Percentiles rank a stretch among this genome's conserved stretches.
phyloP scores from a whole-genome alignment of 2,329 filamentous ascomycete genomes.

The Bipolaris cookei region DNA sequence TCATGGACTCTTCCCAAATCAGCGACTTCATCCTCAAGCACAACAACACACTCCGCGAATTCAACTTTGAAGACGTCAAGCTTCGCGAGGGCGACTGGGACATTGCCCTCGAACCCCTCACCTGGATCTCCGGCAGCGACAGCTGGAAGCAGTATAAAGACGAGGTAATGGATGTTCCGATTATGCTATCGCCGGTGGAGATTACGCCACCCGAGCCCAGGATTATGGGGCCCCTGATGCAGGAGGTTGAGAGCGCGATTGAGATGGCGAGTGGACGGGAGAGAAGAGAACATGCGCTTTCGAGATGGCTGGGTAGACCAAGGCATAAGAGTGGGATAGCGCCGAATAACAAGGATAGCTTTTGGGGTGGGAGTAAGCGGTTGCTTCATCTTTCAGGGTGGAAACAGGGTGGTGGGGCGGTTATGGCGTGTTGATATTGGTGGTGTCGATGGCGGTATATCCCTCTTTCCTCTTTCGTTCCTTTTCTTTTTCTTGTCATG shows the following conservation, averaged over 20 bases:
- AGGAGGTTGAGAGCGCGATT: slow-evolving; percentile 38
- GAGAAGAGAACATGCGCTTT: slow-evolving; percentile 33
- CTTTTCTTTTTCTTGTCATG: not conserved
- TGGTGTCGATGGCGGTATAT: not conserved
- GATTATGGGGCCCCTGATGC: slow-evolving; percentile 46
- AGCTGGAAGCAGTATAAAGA: slow-evolving; percentile 51
- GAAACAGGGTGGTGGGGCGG: slow-evolving; percentile 4
- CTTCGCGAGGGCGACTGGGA: slow-evolving; percentile 79
- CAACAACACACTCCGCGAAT: slow-evolving; percentile 71
- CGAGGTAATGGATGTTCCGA: slow-evolving; percentile 52
- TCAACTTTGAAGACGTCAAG: slow-evolving; percentile 78
- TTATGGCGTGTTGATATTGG: slow-evolving; percentile 10
- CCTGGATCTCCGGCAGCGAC: slow-evolving; percentile 52
- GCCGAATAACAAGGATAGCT: slow-evolving; percentile 40
- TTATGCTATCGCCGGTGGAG: slow-evolving; percentile 47
- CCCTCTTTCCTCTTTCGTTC: not conserved
- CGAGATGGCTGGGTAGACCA: slow-evolving; percentile 42
- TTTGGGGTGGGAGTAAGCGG: slow-evolving; percentile 38
- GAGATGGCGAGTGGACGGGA: slow-evolving; percentile 30
- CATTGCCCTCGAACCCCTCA: slow-evolving; percentile 77
- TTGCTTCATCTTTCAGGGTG: slow-evolving; percentile 12
- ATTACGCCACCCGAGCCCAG: slow-evolving; percentile 31
- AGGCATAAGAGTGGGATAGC: slow-evolving; percentile 14
- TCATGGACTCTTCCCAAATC: slow-evolving; percentile 74
- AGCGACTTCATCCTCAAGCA: slow-evolving; percentile 71